Conservation (phyloP, 2,329 filamentous ascomycete species). For the Hymenoscyphus fraxineus region DNA sequence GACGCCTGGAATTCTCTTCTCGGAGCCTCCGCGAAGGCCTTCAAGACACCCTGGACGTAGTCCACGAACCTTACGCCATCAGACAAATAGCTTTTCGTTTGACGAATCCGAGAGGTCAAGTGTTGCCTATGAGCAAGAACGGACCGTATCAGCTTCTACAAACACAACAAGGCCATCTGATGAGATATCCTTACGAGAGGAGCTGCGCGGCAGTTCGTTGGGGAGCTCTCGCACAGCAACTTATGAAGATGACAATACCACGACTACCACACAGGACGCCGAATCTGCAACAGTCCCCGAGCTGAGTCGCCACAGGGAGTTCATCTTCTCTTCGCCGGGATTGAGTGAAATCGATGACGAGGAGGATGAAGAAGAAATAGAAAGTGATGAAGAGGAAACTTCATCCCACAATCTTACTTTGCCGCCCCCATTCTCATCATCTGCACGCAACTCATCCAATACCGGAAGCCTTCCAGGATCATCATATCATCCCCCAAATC, state of each 20-base stretch:
- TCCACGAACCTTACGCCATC: slow-evolving; percentile 32
- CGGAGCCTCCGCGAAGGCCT: slow-evolving; percentile 31
- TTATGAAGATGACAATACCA: neutral
- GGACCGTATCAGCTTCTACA: slow-evolving; percentile 24
- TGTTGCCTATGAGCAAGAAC: slow-evolving; percentile 32
- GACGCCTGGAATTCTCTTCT: slow-evolving; percentile 32
- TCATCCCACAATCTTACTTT: slow-evolving; percentile 16
- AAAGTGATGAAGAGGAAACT: neutral
- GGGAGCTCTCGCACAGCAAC: slow-evolving; percentile 23
- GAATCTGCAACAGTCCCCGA: neutral
- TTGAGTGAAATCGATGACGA: neutral
- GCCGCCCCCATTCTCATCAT: slow-evolving; percentile 33
- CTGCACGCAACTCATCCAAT: slow-evolving; percentile 24
- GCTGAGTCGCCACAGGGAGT: slow-evolving; percentile 2
- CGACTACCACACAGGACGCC: neutral
- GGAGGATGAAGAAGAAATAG: neutral
- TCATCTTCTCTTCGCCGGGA: slow-evolving; percentile 19
- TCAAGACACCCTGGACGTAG: slow-evolving; percentile 7
- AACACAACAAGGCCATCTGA: slow-evolving; percentile 18
- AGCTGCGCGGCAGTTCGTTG: slow-evolving; percentile 29
- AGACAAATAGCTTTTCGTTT: slow-evolving; percentile 37
- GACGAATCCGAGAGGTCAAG: slow-evolving; percentile 34
- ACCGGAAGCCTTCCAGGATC: slow-evolving; percentile 22
- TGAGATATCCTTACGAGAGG: slow-evolving; percentile 26
- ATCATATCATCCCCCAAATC: neutral